A percentile compares a stretch with the other conserved stretches of the same genome.
Conservation (phyloP, 1,284 basidiomycete genomes). For the Apiotrichum veenhuisii region DNA sequence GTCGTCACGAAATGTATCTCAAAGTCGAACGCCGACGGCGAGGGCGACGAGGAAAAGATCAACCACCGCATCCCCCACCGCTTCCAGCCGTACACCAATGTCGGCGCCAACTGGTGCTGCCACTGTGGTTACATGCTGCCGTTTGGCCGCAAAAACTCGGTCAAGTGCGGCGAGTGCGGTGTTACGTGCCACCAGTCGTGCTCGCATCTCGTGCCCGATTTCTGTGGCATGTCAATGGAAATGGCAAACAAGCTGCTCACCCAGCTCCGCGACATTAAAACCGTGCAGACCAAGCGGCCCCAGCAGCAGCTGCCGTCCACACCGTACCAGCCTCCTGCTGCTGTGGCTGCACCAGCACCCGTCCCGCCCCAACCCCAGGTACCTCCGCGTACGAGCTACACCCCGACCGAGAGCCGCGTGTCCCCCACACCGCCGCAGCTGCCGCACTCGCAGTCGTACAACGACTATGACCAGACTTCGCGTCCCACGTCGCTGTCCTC, state of each 20-base stretch:
- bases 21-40: constrained; percentile 86
- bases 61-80: constrained; percentile 99
- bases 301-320: constrained; percentile 17
- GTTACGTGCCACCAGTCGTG: constrained; percentile 97
- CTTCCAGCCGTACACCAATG: constrained; percentile 94
- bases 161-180: constrained; percentile 92
- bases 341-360: constrained; percentile 21
- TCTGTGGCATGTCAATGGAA: constrained; percentile 99
- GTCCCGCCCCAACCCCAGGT: background rate
- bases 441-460: constrained; percentile 23
- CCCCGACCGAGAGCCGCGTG: constrained; percentile 31
- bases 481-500: constrained; percentile 30
- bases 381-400: background rate
- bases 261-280: constrained; percentile 73
- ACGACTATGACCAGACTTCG: constrained; percentile 39
- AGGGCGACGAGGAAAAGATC: constrained; percentile 96
- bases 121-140: constrained; percentile 99
- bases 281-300: constrained; percentile 48
- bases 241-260: constrained; percentile 90
- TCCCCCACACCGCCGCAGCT: constrained; percentile 54
- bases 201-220: constrained; percentile 96
- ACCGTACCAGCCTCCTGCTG: constrained; percentile 12
- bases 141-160: constrained; percentile 91
- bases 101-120: constrained; percentile 99
- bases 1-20: constrained; percentile 99